Evolutionary conservation across 257 asterid species (phyloP).

Genomic region (Capsicum rhomboideum): DNA sequence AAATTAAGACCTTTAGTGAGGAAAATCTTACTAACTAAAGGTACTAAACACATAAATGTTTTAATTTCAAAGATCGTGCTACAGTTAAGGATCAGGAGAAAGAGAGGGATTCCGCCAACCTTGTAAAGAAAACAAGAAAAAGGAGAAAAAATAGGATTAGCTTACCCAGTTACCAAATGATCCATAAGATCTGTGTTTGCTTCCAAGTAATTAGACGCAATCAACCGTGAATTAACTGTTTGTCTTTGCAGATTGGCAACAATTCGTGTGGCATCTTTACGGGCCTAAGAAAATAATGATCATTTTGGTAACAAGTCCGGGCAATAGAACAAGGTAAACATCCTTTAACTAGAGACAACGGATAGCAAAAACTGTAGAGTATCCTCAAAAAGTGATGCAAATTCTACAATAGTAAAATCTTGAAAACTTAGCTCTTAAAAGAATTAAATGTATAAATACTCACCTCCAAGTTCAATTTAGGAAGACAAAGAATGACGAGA

Average conservation of each 20-base stretch:
- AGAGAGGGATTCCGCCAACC: neutral
- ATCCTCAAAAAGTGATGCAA: neutral
- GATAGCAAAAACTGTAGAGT: neutral
- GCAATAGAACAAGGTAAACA: neutral
- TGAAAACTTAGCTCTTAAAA: neutral
- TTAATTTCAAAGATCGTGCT: neutral
- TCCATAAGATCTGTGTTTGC: slow-evolving; percentile 71
- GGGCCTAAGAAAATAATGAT: slow-evolving; percentile 36
- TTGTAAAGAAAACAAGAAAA: neutral
- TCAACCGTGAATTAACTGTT: slow-evolving; percentile 53
- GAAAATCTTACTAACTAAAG: neutral
- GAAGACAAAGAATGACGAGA: slow-evolving; percentile 60
- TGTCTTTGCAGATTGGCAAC: slow-evolving; percentile 92
- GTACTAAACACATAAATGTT: neutral
- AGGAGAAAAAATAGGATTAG: neutral
- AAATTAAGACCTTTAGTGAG: neutral
- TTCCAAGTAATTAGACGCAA: slow-evolving; percentile 80
- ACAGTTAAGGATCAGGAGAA: neutral
- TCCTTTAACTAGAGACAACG: neutral
- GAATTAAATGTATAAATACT: neutral
- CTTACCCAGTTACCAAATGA: slow-evolving; percentile 64
- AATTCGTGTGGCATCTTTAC: slow-evolving; percentile 82
- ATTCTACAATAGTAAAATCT: neutral
- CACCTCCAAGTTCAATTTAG: slow-evolving; percentile 75
- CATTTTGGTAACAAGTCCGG: slow-evolving; percentile 1